Evolutionary conservation across 2,329 filamentous ascomycete genomes (phyloP).

Genomic region (Neofusicoccum cordaticola): DNA sequence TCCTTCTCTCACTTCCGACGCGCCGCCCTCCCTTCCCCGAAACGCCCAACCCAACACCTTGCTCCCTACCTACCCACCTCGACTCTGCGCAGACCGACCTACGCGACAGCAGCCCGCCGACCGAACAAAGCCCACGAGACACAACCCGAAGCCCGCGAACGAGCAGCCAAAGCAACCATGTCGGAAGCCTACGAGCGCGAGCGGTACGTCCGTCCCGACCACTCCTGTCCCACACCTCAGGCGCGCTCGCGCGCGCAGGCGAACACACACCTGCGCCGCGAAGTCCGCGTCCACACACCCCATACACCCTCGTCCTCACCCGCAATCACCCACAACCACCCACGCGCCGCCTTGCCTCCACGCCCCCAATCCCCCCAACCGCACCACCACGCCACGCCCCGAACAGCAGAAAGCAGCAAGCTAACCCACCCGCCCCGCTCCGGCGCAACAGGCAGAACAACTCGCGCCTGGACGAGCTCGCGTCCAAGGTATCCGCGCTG

Average conservation of each 20-base stretch:
- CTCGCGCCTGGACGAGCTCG: conserved; percentile 85
- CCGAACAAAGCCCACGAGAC: background rate
- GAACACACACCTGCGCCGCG: background rate
- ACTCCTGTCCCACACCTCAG: background rate
- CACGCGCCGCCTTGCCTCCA: background rate
- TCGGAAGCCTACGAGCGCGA: conserved; percentile 59
- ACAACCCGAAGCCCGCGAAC: background rate
- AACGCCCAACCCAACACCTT: background rate
- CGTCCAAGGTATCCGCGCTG: conserved; percentile 84
- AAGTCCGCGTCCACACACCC: no score
- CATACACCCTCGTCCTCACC: background rate
- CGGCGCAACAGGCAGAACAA: conserved; percentile 74
- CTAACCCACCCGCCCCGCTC: conserved; percentile 17
- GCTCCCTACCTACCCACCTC: background rate
- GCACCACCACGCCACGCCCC: background rate
- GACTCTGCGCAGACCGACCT: no score
- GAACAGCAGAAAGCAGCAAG: no score
- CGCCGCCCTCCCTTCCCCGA: background rate
- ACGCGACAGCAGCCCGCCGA: no score
- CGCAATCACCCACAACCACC: background rate
- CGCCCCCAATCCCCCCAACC: background rate
- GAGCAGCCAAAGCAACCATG: conserved; percentile 37
- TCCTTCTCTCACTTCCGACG: background rate
- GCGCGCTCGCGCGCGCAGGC: background rate
- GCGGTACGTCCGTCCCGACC: conserved; percentile 44